Percentiles rank a stretch among this genome's conserved stretches.
These are phyloP conservation scores for Tuber microsphaerosporum DNA, from an alignment of 495 filamentous ascomycete genomes.

Conservation along the genomic window DNA sequence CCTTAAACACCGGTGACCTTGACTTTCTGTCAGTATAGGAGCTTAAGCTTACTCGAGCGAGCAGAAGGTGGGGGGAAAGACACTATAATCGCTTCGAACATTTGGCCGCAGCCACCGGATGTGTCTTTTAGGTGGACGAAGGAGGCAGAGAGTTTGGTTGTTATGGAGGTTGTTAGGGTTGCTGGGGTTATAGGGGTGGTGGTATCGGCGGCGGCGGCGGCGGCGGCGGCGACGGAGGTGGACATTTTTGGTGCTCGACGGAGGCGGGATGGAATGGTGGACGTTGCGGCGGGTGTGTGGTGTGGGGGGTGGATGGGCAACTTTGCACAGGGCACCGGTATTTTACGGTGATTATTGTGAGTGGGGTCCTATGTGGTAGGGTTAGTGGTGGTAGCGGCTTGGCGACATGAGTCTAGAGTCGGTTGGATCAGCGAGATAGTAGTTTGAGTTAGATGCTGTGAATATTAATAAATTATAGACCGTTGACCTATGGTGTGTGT, in stretches of 20 bases:
- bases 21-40: slow-evolving; percentile 4
- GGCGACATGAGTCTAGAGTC: background rate
- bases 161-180: slow-evolving; percentile 60
- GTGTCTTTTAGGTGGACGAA: slow-evolving; percentile 90
- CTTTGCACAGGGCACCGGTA: background rate
- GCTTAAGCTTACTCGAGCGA: background rate
- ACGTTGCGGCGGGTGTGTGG: background rate
- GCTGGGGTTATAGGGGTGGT: slow-evolving; percentile 60
- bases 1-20: slow-evolving; percentile 67
- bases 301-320: background rate
- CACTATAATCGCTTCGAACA: slow-evolving; percentile 86
- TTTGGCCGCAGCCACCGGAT: slow-evolving; percentile 92
- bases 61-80: slow-evolving; percentile 8
- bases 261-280: background rate
- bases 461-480: too few relatives aligned
- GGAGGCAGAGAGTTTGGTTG: slow-evolving; percentile 64
- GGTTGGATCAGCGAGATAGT: background rate
- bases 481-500: background rate
- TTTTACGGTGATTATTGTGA: background rate
- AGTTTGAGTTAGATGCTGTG: background rate
- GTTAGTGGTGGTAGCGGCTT: background rate
- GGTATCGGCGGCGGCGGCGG: background rate
- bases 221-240: background rate
- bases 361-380: background rate
- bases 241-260: background rate